Percentiles rank a stretch among this genome's conserved stretches.
These are phyloP conservation scores for Ceratocystis huliohia DNA, from an alignment of 2,329 filamentous ascomycete genomes.

Conservation along the genomic window DNA sequence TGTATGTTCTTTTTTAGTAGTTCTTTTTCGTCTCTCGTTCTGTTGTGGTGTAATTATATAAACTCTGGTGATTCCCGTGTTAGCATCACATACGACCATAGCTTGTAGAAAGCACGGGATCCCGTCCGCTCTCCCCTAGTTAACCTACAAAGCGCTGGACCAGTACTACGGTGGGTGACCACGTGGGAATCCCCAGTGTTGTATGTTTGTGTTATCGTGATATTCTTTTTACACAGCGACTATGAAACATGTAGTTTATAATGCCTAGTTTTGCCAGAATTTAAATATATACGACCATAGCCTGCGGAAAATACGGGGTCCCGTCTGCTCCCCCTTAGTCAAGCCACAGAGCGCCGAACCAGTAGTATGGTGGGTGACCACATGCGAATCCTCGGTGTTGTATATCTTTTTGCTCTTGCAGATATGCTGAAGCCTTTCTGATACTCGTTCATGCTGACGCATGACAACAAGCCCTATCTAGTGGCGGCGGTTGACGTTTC, in stretches of 20 bases:
- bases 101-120: not conserved
- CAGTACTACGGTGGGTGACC: not conserved
- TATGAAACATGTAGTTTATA: not conserved
- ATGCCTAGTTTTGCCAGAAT: not conserved
- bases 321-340: slow-evolving; percentile 12
- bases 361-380: slow-evolving; percentile 12
- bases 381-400: slow-evolving; percentile 2
- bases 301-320: not conserved
- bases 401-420: not conserved
- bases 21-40: too few relatives aligned
- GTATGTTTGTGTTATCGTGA: not conserved
- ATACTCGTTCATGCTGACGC: too few relatives aligned
- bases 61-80: too few relatives aligned
- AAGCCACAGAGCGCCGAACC: slow-evolving; percentile 3
- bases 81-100: not conserved
- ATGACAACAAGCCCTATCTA: not conserved
- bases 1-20: too few relatives aligned
- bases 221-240: not conserved
- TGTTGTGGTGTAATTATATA: too few relatives aligned
- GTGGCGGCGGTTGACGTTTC: not conserved
- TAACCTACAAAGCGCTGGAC: slow-evolving; percentile 2
- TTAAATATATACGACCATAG: slow-evolving; percentile 5
- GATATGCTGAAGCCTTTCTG: not conserved
- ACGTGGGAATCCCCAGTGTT: slow-evolving; percentile 1
- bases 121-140: slow-evolving; percentile 1